A percentile compares a stretch with the other conserved stretches of the same genome.
Evolutionary conservation across 73 alveolate genomes (phyloP).

Genomic region (Tetrahymena thermophila): DNA sequence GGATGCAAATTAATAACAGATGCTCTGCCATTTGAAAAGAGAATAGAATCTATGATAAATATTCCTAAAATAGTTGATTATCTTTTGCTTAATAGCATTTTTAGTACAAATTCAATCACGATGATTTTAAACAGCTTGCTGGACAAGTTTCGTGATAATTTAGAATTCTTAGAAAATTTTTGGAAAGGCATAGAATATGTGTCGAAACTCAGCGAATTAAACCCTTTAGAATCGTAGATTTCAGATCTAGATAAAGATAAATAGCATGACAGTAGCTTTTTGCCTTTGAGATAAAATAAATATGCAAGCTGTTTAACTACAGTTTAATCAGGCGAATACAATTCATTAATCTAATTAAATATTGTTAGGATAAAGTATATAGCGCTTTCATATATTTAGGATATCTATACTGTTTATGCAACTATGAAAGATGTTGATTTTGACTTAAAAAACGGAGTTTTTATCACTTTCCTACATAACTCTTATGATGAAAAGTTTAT

Average conservation of each 20-base stretch:
- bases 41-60: background rate
- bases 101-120: background rate
- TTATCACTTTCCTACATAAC: background rate
- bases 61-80: background rate
- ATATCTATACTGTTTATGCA: background rate
- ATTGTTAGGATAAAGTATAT: background rate
- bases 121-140: background rate
- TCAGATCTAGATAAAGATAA: background rate
- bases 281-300: background rate
- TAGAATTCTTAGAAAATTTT: background rate
- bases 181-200: background rate
- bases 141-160: background rate
- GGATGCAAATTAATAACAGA: background rate
- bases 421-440: background rate
- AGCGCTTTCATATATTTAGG: background rate
- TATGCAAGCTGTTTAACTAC: background rate
- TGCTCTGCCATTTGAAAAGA: background rate
- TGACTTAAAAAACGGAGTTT: background rate
- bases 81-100: background rate
- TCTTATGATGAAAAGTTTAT: background rate
- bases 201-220: background rate
- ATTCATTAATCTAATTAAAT: background rate
- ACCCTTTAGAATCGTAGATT: background rate
- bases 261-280: background rate
- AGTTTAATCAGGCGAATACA: background rate